Percentiles rank a stretch among this genome's conserved stretches.
Conservation (phyloP, 2,329 filamentous ascomycete species). For the Dothidotthia symphoricarpi region DNA sequence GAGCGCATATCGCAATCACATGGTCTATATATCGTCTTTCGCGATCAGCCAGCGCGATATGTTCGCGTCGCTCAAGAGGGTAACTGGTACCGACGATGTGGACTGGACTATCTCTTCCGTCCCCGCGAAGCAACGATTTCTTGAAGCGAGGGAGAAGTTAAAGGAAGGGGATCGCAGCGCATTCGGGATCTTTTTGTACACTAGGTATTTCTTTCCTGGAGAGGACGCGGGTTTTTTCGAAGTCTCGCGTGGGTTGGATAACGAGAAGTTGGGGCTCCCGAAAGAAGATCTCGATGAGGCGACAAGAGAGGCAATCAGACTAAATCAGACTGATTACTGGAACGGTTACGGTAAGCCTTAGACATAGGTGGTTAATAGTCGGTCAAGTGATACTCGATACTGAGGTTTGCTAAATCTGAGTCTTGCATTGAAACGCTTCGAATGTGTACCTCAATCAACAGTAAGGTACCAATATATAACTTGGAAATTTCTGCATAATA, state of each 20-base stretch:
- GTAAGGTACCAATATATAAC: too few relatives aligned
- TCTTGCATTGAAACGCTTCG: too few relatives aligned
- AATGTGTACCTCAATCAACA: too few relatives aligned
- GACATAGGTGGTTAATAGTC: too few relatives aligned
- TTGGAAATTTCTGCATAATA: too few relatives aligned
- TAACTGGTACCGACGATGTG: constrained; percentile 31
- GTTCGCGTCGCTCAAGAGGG: constrained; percentile 35
- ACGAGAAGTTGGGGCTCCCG: constrained; percentile 57
- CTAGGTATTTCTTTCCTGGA: constrained; percentile 53
- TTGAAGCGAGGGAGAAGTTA: constrained; percentile 49
- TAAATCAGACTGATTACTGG: constrained; percentile 10
- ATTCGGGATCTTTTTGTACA: constrained; percentile 52
- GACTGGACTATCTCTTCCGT: constrained; percentile 47
- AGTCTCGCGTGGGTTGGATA: constrained; percentile 43
- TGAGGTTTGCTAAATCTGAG: too few relatives aligned
- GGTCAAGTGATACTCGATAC: too few relatives aligned
- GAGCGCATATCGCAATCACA: constrained; percentile 29
- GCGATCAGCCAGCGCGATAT: constrained; percentile 39
- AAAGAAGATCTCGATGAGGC: constrained; percentile 59
- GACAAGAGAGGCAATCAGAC: constrained; percentile 42
- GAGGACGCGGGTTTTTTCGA: constrained; percentile 32
- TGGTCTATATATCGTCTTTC: constrained; percentile 40
- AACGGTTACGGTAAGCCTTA: constrained; percentile 3
- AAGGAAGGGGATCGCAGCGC: constrained; percentile 42
- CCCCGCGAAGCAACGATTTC: constrained; percentile 48